Percentiles rank a stretch among this genome's conserved stretches.
phyloP scores from a whole-genome alignment of 352 stramenopile genomes.

The Pythium grandisporangium region DNA sequence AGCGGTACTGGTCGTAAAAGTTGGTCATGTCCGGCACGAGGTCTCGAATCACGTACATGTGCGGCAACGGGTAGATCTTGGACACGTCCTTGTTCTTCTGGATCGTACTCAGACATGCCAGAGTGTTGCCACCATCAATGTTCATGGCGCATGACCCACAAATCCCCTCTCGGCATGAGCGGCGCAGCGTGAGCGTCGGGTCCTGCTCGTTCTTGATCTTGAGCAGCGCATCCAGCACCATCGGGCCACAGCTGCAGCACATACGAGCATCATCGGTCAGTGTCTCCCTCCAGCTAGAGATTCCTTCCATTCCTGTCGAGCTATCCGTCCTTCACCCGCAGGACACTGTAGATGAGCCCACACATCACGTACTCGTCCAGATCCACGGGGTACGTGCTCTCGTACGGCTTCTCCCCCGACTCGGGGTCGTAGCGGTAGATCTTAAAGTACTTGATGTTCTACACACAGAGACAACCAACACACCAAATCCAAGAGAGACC shows the following conservation, averaged over 20 bases:
- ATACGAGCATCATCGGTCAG: conserved; percentile 3
- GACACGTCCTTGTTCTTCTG: conserved; percentile 89
- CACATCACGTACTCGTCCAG: conserved; percentile 89
- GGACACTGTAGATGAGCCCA: too few relatives aligned
- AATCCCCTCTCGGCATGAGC: conserved; percentile 98
- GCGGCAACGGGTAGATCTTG: conserved; percentile 98
- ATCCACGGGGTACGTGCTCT: conserved; percentile 96
- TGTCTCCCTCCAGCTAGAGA: too few relatives aligned
- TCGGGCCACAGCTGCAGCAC: conserved; percentile 88
- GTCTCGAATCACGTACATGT: conserved; percentile 99
- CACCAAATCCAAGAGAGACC: too few relatives aligned
- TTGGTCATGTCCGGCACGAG: conserved; percentile 99
- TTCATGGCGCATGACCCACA: conserved; percentile 99
- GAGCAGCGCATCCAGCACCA: conserved; percentile 99
- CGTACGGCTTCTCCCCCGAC: conserved; percentile 89
- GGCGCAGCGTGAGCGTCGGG: conserved; percentile 97
- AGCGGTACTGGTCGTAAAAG: conserved; percentile 97
- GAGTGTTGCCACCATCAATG: conserved; percentile 98
- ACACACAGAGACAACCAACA: conserved; percentile 3
- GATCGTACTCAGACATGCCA: conserved; percentile 98
- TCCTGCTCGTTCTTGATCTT: conserved; percentile 99
- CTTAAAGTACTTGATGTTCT: conserved; percentile 98
- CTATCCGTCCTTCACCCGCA: too few relatives aligned
- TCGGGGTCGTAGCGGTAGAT: conserved; percentile 99
- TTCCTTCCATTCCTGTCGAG: too few relatives aligned